Conservation (phyloP, 768 basidiomycete species). For the Tricholoma flavovirens region DNA sequence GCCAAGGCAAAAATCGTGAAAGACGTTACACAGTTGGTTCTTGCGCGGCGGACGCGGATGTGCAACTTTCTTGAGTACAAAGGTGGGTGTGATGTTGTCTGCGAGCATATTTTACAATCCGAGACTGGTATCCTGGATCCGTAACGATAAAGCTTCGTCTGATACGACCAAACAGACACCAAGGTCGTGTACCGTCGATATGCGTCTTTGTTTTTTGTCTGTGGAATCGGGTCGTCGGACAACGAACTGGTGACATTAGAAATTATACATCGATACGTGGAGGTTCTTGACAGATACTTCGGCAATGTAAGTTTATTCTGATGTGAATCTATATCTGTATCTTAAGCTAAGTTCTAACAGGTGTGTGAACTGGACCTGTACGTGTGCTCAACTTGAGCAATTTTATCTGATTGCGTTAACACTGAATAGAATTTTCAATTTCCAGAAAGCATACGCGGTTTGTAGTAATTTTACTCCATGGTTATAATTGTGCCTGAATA, state of each 20-base stretch:
- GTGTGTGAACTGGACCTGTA: constrained; percentile 95
- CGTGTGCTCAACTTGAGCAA: constrained; percentile 23
- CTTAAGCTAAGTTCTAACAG: constrained; percentile 29
- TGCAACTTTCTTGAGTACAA: constrained; percentile 99
- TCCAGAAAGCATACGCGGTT: constrained; percentile 97
- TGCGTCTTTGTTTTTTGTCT: constrained; percentile 93
- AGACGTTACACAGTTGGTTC: constrained; percentile 96
- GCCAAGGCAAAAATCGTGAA: constrained; percentile 95
- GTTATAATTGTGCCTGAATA: background rate
- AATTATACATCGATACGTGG: constrained; percentile 91
- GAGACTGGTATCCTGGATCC: background rate
- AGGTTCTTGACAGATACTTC: constrained; percentile 86
- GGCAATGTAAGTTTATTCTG: constrained; percentile 64
- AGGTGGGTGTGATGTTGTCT: constrained; percentile 44
- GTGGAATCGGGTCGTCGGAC: constrained; percentile 75
- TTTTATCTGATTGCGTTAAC: constrained; percentile 1
- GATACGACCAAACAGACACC: constrained; percentile 47
- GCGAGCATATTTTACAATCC: constrained; percentile 1
- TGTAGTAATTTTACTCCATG: constrained; percentile 8
- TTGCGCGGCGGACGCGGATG: constrained; percentile 93
- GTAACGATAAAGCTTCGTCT: constrained; percentile 5
- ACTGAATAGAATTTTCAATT: constrained; percentile 87
- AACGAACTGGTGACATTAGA: constrained; percentile 92
- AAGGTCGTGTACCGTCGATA: constrained; percentile 96
- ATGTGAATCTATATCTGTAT: background rate